Evolutionary conservation across 164 flowering plant genomes (phyloP), one percentile per base, ranked within the genome.

Genomic region (Magnolia changhungtana): DNA sequence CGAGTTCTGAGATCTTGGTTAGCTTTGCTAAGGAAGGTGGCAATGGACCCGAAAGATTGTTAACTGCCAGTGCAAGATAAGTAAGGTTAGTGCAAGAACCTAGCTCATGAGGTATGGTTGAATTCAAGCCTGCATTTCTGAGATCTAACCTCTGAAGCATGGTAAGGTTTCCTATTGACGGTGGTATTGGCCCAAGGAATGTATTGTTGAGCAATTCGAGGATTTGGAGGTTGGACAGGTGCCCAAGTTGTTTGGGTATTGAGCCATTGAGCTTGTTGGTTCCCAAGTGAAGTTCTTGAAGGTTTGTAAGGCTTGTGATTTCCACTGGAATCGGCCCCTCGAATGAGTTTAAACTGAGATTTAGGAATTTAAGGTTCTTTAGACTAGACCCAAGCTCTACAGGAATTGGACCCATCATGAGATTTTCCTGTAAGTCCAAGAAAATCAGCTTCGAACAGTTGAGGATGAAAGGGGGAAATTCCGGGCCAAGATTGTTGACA

Each of bases 41-140:
- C 77, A 82, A 50, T 1, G 79, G 71, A 59, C 82, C 85, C 9
- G 75, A 78, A 21, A 82, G 75, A 9, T 70, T 66, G 70, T 75
- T 77, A 0, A 1, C 9, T 4, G 80, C 59, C 55, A 82, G 58
- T n/a, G 51, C 79, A 50, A 82, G 77, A 19, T 31, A 68, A 29
- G 79, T 78, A 24, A 82, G 82, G 63, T 78, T 80, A n/a, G 77
- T 77, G 81, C 84, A 82, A 16, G 55, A 73, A 27, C 84, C 79
- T 63, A 82, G 79, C 74, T 82, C 79, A 51, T 52, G 8, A 16
- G 84, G 84, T 72, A 82, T 78, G 66, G 64, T 75, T 20, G 82
- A 80, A 72, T 55, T 78, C 63, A 82, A 59, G 49, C 76, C 55
- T 50, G 74, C 68, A 13, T 65, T 51, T 16, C 18, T 14, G 24